Evolutionary conservation across 345 rosid genomes (phyloP).

Genomic region (Kandelia obovata): DNA sequence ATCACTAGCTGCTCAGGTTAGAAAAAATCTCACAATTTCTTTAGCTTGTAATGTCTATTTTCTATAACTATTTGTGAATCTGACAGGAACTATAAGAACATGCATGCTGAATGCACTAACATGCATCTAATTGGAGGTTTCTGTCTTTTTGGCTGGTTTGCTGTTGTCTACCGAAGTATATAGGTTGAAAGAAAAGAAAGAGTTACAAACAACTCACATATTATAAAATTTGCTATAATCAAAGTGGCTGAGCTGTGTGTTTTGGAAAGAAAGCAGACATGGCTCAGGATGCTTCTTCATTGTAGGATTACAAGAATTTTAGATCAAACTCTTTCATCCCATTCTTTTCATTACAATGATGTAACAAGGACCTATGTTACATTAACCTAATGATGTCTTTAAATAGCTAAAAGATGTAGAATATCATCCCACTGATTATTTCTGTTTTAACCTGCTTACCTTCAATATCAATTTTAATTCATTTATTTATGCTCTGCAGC

Average conservation of each 20-base stretch:
- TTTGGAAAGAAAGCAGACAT: background rate
- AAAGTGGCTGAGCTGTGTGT: background rate
- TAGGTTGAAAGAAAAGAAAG: no score
- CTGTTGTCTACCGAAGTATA: background rate
- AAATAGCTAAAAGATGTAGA: no score
- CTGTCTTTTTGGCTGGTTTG: background rate
- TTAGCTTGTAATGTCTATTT: background rate
- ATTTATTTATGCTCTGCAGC: constrained; percentile 43
- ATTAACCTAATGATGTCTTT: background rate
- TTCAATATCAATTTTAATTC: constrained; percentile 11
- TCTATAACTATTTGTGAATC: no score
- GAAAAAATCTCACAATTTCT: constrained; percentile 15
- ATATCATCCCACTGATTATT: background rate
- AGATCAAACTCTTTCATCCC: no score
- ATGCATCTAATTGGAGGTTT: background rate
- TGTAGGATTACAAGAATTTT: no score
- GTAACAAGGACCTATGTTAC: background rate
- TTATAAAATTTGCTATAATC: background rate
- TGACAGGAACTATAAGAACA: no score
- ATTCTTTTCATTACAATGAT: background rate
- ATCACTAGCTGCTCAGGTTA: constrained; percentile 68
- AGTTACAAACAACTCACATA: background rate
- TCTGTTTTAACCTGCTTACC: constrained; percentile 8
- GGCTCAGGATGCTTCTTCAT: constrained; percentile 1
- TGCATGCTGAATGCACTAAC: no score